These are phyloP conservation scores for Leishmania turanica DNA, from an alignment of 208 protist genomes.

Conservation along the genomic window DNA sequence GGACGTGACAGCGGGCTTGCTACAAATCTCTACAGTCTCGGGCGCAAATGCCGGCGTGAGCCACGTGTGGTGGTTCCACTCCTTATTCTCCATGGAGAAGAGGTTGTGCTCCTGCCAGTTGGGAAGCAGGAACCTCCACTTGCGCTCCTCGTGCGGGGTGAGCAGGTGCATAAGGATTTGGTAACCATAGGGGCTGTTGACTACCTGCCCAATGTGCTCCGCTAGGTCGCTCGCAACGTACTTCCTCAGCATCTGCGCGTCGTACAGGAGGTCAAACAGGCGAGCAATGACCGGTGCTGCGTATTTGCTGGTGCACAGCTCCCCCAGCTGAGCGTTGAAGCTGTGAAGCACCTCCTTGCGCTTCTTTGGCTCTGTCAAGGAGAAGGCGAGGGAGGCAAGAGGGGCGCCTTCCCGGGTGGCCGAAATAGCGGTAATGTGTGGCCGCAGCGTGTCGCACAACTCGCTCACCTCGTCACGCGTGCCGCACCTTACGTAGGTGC, in stretches of 20 bases:
- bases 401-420: constrained; percentile 73
- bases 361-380: constrained; percentile 79
- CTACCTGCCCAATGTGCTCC: constrained; percentile 64
- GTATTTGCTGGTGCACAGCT: constrained; percentile 81
- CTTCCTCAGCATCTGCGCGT: constrained; percentile 83
- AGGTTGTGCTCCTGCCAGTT: constrained; percentile 90
- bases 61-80: constrained; percentile 91
- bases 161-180: constrained; percentile 87
- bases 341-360: constrained; percentile 80
- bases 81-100: constrained; percentile 71
- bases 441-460: constrained; percentile 83
- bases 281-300: constrained; percentile 83
- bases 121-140: constrained; percentile 70
- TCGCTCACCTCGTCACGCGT: constrained; percentile 85
- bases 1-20: constrained; percentile 71
- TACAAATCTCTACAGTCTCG: constrained; percentile 86
- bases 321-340: constrained; percentile 69
- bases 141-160: constrained; percentile 70
- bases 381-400: constrained; percentile 82
- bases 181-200: constrained; percentile 88
- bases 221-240: constrained; percentile 75
- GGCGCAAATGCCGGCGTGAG: constrained; percentile 67
- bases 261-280: constrained; percentile 88
- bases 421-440: constrained; percentile 68
- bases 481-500: constrained; percentile 65